phyloP scores from a whole-genome alignment of 306 rosid genomes.

The Casuarina glauca region DNA sequence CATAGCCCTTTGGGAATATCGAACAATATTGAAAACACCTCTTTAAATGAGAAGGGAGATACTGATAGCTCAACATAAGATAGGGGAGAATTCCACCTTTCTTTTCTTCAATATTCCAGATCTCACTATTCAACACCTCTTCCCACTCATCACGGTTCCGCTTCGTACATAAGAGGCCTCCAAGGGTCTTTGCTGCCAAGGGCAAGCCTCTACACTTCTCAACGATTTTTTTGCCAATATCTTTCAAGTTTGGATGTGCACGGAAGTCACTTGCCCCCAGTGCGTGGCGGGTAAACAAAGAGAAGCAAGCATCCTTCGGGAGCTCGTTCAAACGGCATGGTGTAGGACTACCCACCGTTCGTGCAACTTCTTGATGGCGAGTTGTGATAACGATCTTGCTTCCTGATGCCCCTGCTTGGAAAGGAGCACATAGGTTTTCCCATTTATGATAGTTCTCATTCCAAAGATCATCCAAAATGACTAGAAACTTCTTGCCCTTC shows the following conservation, averaged over 20 bases:
- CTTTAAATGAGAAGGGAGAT: slow-evolving; percentile 25
- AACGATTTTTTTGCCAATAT: slow-evolving; percentile 1
- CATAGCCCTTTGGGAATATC: slow-evolving; percentile 14
- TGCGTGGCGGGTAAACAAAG: slow-evolving; percentile 25
- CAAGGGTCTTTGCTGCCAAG: slow-evolving; percentile 21
- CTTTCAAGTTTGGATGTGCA: not conserved
- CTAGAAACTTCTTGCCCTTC: not conserved
- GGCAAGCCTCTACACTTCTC: slow-evolving; percentile 36
- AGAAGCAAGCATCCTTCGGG: not conserved
- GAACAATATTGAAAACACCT: slow-evolving; percentile 26
- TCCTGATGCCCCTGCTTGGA: slow-evolving; percentile 1
- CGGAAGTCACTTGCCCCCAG: not conserved
- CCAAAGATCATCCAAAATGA: slow-evolving; percentile 37
- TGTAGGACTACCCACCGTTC: no score
- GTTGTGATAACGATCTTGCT: slow-evolving; percentile 33
- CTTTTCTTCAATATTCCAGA: slow-evolving; percentile 7
- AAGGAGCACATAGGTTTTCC: not conserved
- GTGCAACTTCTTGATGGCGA: not conserved
- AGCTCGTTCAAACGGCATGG: no score
- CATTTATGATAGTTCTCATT: not conserved
- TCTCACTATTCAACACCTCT: slow-evolving; percentile 4
- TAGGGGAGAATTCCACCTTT: slow-evolving; percentile 18
- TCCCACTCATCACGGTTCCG: slow-evolving; percentile 2
- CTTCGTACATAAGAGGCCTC: slow-evolving; percentile 16
- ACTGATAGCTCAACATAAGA: slow-evolving; percentile 27